Base-by-base conservation (phyloP, 106 monocot species). In the Dendrobium huoshanense region DNA sequence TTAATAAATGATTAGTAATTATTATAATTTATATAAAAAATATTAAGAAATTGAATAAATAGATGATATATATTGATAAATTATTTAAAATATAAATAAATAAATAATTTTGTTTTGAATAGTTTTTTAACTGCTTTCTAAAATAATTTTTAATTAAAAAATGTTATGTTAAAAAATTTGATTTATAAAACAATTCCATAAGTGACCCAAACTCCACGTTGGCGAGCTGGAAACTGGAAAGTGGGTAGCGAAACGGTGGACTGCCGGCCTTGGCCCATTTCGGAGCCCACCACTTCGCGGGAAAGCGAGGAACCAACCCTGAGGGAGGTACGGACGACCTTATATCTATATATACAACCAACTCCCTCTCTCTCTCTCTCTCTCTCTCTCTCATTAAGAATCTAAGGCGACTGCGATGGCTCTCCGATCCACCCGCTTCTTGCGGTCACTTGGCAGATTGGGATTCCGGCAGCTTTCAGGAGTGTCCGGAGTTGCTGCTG, bases 341-440 rank as follows among this genome's bases (percentile, higher is more conserved):
- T 17, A 24, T 22, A 15, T 51, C 10, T 61, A 56, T 61, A 61
- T 61, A 56, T 61, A 61, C 22, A 61, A 61, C 61, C n/a, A n/a
- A 6, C n/a, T 22, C 61, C 22, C 5, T 10, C 61, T 5, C 5
- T 22, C 61, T 22, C n/a, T 61, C 61, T 61, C n/a, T 61, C 22
- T 61, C 59, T 61, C 59, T 56, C 59, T n/a, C n/a, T n/a, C 20
- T 4, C 0, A 19, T 73, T 72, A 6, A 2, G 2, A 9, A 74
- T 31, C 74, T 43, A 41, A 41, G 8, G 74, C 74, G 43, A 72
- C 72, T 22, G 40, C 41, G 56, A 81, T 75, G 81, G 24, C 56
- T 29, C 48, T 76, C 17, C 76, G 76, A 47, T 55, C 56, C 5
- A 58, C 58, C n/a, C 54, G 55, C 48, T 74, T 17, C 56, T 72